Base-by-base conservation (phyloP, 2,329 filamentous ascomycete genomes). In the Dothistroma pini region DNA sequence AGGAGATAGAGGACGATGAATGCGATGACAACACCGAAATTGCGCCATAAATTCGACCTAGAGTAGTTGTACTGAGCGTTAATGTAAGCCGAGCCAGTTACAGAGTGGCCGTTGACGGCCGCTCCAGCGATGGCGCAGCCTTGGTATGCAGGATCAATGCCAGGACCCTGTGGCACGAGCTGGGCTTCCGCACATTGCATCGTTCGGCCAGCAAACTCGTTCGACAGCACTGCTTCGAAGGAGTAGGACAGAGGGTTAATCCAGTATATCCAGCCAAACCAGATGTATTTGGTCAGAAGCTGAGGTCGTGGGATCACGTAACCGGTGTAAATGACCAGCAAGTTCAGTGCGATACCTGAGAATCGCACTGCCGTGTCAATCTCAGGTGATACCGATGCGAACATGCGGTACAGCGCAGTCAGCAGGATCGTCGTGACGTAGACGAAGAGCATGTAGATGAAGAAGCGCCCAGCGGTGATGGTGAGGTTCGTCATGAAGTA, bases 21-120 rank as follows among this genome's bases (percentile, higher is more conserved):
- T 0, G 88, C 90, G 66, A 93, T 86, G 1, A 95, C 76, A 3
- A 93, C 86, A 34, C 88, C 90, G 69, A 90, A 91, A 72, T 93
- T 92, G 3, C 90, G 85, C 80, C 86, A 89, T 0, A 88, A 74
- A 68, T 89, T 80, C 29, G 75, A 76, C 19, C 84, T 77, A 0
- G 80, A 80, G 68, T 87, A 88, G 50, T 81, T 76, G 72, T 83
- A 89, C 8, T 80, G 80, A 0, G 79, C 78, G 10, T 76, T 66
- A 1, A 88, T 70, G 67, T 88, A 89, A 22, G 75, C 75, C 1
- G 78, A 71, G 35, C 86, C 86, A 34, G 79, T 68, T 12, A 89
- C 81, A 2, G 71, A 76, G 0, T 77, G 76, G 21, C 78, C 77
- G 34, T 83, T 83, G 29, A 83, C 72, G 25, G 75, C 69, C 11